Percentiles rank a stretch among this genome's conserved stretches.
Conservation (phyloP, 768 basidiomycete genomes). For the Clavaria fumosa region DNA sequence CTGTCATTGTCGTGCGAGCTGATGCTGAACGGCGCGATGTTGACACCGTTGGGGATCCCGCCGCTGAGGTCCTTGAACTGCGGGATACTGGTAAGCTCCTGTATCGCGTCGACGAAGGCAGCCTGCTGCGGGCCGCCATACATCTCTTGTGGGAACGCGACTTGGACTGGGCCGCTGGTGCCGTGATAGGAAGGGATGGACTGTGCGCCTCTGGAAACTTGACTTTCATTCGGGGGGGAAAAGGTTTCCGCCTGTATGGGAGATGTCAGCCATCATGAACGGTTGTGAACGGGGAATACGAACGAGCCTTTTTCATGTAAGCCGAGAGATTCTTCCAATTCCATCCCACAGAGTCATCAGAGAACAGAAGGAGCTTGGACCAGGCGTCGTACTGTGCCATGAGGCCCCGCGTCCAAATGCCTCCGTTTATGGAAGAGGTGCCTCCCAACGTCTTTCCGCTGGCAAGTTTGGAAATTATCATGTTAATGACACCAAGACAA, state of each 20-base stretch:
- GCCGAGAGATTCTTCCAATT: constrained; percentile 28
- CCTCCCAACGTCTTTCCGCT: too few relatives aligned
- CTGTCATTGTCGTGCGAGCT: constrained; percentile 34
- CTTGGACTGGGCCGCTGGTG: not conserved
- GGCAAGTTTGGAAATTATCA: too few relatives aligned
- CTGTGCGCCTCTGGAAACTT: not conserved
- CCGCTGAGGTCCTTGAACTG: constrained; percentile 38
- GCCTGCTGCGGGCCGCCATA: constrained; percentile 40
- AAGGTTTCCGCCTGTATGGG: not conserved
- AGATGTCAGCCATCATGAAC: not conserved
- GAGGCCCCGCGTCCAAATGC: constrained; percentile 29
- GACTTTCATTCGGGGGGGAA: not conserved
- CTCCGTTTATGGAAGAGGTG: too few relatives aligned
- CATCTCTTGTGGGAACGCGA: constrained; percentile 22
- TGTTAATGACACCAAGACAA: too few relatives aligned
- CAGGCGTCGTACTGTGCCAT: constrained; percentile 31
- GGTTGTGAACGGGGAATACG: not conserved
- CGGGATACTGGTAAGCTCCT: constrained; percentile 31
- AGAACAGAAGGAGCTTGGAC: constrained; percentile 13
- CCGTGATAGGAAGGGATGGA: not conserved
- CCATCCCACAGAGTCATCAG: constrained; percentile 30
- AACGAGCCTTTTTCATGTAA: constrained; percentile 33
- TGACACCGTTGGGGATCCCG: constrained; percentile 38
- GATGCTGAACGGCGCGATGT: constrained; percentile 36
- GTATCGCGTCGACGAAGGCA: constrained; percentile 32